Percentiles rank a stretch among this genome's conserved stretches.
phyloP scores from a whole-genome alignment of 2,329 filamentous ascomycete genomes.

The Alternaria arbusti region DNA sequence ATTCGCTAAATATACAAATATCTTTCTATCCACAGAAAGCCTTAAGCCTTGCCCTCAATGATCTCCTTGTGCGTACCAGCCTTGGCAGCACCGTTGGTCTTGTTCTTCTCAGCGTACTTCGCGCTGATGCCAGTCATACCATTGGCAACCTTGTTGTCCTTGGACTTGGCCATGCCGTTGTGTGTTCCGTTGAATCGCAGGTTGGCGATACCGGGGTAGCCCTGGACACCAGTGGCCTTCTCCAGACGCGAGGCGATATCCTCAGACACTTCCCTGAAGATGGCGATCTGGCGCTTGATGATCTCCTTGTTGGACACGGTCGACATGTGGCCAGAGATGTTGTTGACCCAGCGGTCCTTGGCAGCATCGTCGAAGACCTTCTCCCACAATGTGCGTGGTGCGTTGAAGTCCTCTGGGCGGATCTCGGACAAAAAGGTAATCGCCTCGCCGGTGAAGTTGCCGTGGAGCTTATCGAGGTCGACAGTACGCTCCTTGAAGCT shows the following conservation, averaged over 20 bases:
- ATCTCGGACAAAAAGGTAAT: constrained; percentile 61
- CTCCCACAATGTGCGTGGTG: constrained; percentile 65
- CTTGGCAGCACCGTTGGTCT: constrained; percentile 58
- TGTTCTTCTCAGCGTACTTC: constrained; percentile 35
- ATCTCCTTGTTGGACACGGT: constrained; percentile 65
- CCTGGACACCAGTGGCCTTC: constrained; percentile 68
- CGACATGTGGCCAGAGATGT: constrained; percentile 67
- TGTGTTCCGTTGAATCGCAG: constrained; percentile 66
- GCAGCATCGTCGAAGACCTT: constrained; percentile 66
- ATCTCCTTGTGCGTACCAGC: constrained; percentile 49
- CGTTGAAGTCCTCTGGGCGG: constrained; percentile 61
- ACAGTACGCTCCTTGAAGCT: constrained; percentile 55
- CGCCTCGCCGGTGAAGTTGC: constrained; percentile 57
- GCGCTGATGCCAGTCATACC: constrained; percentile 43
- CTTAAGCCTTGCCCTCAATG: neutral
- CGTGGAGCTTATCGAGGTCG: constrained; percentile 58
- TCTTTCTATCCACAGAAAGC: neutral
- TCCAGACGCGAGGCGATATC: constrained; percentile 65
- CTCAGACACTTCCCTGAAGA: constrained; percentile 67
- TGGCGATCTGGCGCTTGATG: constrained; percentile 68
- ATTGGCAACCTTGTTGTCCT: constrained; percentile 58
- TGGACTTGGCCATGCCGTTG: constrained; percentile 64
- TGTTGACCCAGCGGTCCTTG: constrained; percentile 64
- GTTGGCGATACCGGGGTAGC: constrained; percentile 63
- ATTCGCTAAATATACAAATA: neutral